Evolutionary conservation across 495 filamentous ascomycete genomes (phyloP).

Genomic region (Cudoniella acicularis): DNA sequence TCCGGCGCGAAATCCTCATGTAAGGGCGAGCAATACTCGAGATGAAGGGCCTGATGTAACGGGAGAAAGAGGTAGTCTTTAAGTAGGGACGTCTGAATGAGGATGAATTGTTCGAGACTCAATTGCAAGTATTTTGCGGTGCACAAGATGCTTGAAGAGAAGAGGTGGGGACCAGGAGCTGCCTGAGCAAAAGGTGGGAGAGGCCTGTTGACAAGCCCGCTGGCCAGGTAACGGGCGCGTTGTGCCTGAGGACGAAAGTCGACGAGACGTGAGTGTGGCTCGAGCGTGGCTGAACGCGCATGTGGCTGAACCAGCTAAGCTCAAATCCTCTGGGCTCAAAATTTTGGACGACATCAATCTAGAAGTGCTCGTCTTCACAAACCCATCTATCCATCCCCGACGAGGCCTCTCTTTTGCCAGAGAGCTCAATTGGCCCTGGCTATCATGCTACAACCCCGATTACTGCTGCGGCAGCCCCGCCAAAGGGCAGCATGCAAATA

Average conservation of each 20-base stretch:
- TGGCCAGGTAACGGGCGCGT: neutral
- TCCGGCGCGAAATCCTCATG: neutral
- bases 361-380: too few species aligned
- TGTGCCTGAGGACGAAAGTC: neutral
- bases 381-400: neutral
- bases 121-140: neutral
- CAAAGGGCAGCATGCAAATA: slow-evolving; percentile 36
- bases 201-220: too few species aligned
- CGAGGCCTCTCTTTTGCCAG: neutral
- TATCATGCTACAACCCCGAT: slow-evolving; percentile 63
- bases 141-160: neutral
- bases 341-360: slow-evolving; percentile 8
- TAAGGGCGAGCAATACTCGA: slow-evolving; percentile 8
- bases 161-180: neutral
- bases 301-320: slow-evolving; percentile 3
- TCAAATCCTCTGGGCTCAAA: neutral
- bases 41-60: neutral
- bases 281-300: neutral
- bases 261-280: too few species aligned
- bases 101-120: neutral
- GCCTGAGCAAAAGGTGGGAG: too few species aligned
- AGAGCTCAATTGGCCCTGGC: slow-evolving; percentile 20
- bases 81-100: neutral
- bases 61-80: neutral
- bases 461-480: slow-evolving; percentile 48